These are phyloP conservation scores for Trichophyton simii DNA, from an alignment of 2,329 filamentous ascomycete species.

Conservation along the genomic window DNA sequence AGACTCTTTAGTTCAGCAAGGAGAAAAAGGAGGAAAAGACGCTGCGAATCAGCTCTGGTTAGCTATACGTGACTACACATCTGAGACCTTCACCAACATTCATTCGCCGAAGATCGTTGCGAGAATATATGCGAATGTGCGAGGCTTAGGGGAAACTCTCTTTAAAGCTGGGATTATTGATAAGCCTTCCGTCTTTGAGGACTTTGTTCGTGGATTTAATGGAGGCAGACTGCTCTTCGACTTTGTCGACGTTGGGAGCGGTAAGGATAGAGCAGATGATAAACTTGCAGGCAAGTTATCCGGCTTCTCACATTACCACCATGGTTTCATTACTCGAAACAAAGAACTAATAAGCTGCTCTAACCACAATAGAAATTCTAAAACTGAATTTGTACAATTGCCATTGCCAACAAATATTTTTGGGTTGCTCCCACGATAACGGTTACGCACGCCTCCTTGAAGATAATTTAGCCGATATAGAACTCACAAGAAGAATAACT, in stretches of 20 bases:
- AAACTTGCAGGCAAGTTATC: slow-evolving; percentile 35
- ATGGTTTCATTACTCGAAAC: background rate
- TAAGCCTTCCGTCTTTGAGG: slow-evolving; percentile 32
- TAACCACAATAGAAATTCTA: slow-evolving; percentile 38
- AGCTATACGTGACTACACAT: slow-evolving; percentile 33
- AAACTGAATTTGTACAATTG: slow-evolving; percentile 44
- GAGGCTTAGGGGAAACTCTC: slow-evolving; percentile 38
- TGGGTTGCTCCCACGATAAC: slow-evolving; percentile 47
- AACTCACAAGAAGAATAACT: slow-evolving; percentile 38
- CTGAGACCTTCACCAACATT: slow-evolving; percentile 30
- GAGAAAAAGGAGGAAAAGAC: slow-evolving; percentile 41
- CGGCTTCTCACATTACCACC: background rate
- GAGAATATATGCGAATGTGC: slow-evolving; percentile 43
- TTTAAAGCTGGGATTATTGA: slow-evolving; percentile 35
- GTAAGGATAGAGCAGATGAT: slow-evolving; percentile 35
- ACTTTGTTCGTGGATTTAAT: slow-evolving; percentile 46
- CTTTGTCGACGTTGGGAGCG: slow-evolving; percentile 37
- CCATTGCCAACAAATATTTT: slow-evolving; percentile 48
- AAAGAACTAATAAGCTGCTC: background rate
- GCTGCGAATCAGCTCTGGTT: slow-evolving; percentile 40
- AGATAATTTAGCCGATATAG: slow-evolving; percentile 35
- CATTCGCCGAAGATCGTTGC: slow-evolving; percentile 38
- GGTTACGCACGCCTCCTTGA: slow-evolving; percentile 43
- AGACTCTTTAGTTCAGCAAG: slow-evolving; percentile 38
- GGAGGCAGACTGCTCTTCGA: slow-evolving; percentile 39